Evolutionary conservation across 148 eudicot genomes (phyloP), one percentile per base, ranked within the genome.

Genomic region (Heliosperma pusillum): DNA sequence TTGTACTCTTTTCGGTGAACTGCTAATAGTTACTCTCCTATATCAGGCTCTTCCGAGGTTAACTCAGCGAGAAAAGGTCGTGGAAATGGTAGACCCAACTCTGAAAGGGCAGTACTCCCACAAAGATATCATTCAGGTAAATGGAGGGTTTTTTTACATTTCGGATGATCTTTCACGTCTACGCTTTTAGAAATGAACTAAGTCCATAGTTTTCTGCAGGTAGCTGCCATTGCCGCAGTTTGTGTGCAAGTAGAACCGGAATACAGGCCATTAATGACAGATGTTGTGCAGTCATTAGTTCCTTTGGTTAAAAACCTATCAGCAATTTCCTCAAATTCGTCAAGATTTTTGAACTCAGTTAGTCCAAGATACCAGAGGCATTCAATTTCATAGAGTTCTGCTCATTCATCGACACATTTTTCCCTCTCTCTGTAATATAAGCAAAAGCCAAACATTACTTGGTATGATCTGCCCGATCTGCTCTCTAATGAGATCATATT

Each of bases 231-330:
- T 64, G 97, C 96, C 24, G 97, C 97, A 36, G 88, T 92, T 75
- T 92, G 97, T 58, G 88, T 92, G 76, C 97, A 92, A 76, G 81
- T 91, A 27, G 97, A 92, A 82, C 91, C 97, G 59, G 93, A 92
- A 53, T 92, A 92, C 82, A 86, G 95, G 59, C 97, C 95, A 40
- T 77, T 92, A 36, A 92, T 92, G 86, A 90, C 97, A 12, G 97
- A 92, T 67, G 89, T 92, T 5, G 97, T 92, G 77, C 97, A 92
- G 77, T 92, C 97, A 24, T 78, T 92, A 68, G 81, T 92, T 47
- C 97, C 96, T 72, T 74, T 92, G 74, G 86, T 88, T n/a, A 90
- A 87, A 83, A 88, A 79, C 68, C 81, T 75, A 56, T 75, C 91
- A 7, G 57, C 76, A 40, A 72, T 26, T 44, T 77, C 87, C 27